phyloP scores from a whole-genome alignment of 192 early-diverging fungal genomes.

The Coemansia pectinata region DNA sequence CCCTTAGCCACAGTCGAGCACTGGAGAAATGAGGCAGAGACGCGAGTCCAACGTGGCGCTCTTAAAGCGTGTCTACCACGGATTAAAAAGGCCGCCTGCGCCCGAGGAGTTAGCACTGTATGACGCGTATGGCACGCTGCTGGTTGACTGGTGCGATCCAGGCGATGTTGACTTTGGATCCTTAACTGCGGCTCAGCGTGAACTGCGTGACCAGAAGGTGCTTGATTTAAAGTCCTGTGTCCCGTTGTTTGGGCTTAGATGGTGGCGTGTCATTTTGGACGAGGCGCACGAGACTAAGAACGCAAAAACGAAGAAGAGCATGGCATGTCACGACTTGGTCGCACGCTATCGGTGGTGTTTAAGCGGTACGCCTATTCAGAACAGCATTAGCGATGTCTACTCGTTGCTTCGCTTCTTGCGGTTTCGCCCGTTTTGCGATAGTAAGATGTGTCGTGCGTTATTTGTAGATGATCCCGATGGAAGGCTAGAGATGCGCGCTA shows the following conservation, averaged over 20 bases:
- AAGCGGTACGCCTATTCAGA: slow-evolving; percentile 69
- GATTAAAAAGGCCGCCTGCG: slow-evolving; percentile 25
- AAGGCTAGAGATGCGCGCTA: slow-evolving; percentile 29
- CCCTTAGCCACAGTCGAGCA: slow-evolving; percentile 71
- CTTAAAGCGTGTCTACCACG: slow-evolving; percentile 67
- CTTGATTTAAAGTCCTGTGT: slow-evolving; percentile 5
- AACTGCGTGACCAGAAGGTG: slow-evolving; percentile 7
- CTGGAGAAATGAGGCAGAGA: slow-evolving; percentile 68
- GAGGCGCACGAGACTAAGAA: slow-evolving; percentile 72
- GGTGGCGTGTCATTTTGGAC: slow-evolving; percentile 60
- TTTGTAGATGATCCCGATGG: slow-evolving; percentile 51
- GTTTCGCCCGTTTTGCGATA: slow-evolving; percentile 61
- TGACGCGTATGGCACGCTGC: slow-evolving; percentile 52
- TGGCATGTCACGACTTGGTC: slow-evolving; percentile 52
- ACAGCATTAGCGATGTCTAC: slow-evolving; percentile 70
- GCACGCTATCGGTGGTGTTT: slow-evolving; percentile 65
- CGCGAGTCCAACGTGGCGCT: slow-evolving; percentile 55
- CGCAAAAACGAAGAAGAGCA: slow-evolving; percentile 44
- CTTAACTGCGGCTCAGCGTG: neutral
- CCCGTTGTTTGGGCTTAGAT: slow-evolving; percentile 45
- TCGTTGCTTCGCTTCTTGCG: slow-evolving; percentile 68
- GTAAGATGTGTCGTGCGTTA: slow-evolving; percentile 52
- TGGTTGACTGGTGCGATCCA: slow-evolving; percentile 14
- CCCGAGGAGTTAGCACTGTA: slow-evolving; percentile 43
- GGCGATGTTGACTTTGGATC: neutral